phyloP scores from a whole-genome alignment of 2,329 filamentous ascomycete genomes.

The Neopestalotiopsis rosae region DNA sequence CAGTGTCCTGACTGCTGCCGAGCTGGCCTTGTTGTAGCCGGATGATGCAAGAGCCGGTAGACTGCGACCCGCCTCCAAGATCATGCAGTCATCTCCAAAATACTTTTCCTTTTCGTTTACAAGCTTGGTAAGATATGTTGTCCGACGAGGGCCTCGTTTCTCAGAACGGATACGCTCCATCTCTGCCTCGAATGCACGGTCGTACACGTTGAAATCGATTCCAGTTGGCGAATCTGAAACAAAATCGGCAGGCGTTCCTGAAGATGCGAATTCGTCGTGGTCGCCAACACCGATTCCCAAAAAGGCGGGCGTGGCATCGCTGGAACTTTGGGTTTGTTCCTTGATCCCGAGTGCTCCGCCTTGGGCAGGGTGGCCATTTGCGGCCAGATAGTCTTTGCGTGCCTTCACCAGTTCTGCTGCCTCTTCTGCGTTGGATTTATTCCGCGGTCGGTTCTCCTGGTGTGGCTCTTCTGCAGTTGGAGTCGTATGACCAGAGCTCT shows the following conservation, averaged over 20 bases:
- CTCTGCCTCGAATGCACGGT: slow-evolving; percentile 84
- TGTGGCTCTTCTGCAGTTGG: slow-evolving; percentile 13
- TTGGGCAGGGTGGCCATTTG: slow-evolving; percentile 34
- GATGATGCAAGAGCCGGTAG: slow-evolving; percentile 23
- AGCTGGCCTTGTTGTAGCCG: slow-evolving; percentile 18
- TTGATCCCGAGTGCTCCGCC: slow-evolving; percentile 49
- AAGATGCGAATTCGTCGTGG: slow-evolving; percentile 45
- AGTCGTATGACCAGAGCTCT: not conserved
- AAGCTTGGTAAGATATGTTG: slow-evolving; percentile 54
- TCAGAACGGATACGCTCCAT: slow-evolving; percentile 58
- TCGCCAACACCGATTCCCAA: slow-evolving; percentile 78
- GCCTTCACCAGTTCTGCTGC: slow-evolving; percentile 55
- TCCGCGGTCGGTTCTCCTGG: slow-evolving; percentile 27
- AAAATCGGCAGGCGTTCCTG: slow-evolving; percentile 42
- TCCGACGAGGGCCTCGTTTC: slow-evolving; percentile 41
- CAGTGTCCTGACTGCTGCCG: slow-evolving; percentile 16
- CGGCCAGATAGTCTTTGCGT: slow-evolving; percentile 47
- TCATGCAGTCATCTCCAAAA: slow-evolving; percentile 42
- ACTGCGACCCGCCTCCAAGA: slow-evolving; percentile 39
- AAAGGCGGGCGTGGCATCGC: slow-evolving; percentile 67
- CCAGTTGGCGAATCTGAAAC: slow-evolving; percentile 86
- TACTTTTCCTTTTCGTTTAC: slow-evolving; percentile 50
- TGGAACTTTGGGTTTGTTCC: slow-evolving; percentile 67
- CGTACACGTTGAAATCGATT: slow-evolving; percentile 87
- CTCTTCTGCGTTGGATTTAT: slow-evolving; percentile 48